These are phyloP conservation scores for Mesotaenium endlicherianum DNA, from an alignment of 139 green algal species.

Conservation along the genomic window DNA sequence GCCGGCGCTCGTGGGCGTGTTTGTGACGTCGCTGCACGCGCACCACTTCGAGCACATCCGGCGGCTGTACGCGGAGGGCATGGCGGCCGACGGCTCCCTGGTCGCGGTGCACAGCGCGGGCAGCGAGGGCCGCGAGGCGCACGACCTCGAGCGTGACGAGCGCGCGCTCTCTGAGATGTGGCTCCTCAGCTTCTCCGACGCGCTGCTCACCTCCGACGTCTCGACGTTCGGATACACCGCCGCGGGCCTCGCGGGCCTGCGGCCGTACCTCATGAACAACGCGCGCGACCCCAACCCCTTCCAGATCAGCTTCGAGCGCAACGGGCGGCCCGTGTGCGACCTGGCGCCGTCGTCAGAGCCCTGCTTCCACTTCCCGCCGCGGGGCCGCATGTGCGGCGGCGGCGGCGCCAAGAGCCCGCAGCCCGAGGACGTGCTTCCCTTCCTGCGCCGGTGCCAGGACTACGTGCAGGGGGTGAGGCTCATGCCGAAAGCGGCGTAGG, in stretches of 20 bases:
- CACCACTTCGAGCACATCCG: neutral
- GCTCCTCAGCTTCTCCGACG: conserved; percentile 27
- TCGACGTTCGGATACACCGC: conserved; percentile 39
- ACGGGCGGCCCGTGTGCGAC: conserved; percentile 17
- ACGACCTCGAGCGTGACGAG: conserved; percentile 8
- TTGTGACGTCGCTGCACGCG: conserved; percentile 7
- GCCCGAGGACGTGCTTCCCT: no score
- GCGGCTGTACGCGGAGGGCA: neutral
- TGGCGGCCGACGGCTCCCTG: conserved; percentile 1
- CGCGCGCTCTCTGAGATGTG: conserved; percentile 35
- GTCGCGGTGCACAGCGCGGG: neutral
- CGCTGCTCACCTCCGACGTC: conserved; percentile 12
- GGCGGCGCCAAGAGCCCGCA: neutral
- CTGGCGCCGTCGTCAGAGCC: conserved; percentile 7
- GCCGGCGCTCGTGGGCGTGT: neutral
- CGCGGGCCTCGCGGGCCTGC: conserved; percentile 1
- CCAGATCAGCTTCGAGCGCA: neutral
- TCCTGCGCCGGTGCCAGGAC: no score
- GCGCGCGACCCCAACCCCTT: neutral
- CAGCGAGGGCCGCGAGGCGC: neutral
- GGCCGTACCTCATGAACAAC: conserved; percentile 17
- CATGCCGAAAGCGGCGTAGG: no score
- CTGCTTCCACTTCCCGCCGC: conserved; percentile 14
- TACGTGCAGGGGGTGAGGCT: no score
- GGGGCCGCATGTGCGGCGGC: neutral